A percentile compares a stretch with the other conserved stretches of the same genome.
Evolutionary conservation across 768 basidiomycete species (phyloP).

Genomic region (Agaricus blazei): DNA sequence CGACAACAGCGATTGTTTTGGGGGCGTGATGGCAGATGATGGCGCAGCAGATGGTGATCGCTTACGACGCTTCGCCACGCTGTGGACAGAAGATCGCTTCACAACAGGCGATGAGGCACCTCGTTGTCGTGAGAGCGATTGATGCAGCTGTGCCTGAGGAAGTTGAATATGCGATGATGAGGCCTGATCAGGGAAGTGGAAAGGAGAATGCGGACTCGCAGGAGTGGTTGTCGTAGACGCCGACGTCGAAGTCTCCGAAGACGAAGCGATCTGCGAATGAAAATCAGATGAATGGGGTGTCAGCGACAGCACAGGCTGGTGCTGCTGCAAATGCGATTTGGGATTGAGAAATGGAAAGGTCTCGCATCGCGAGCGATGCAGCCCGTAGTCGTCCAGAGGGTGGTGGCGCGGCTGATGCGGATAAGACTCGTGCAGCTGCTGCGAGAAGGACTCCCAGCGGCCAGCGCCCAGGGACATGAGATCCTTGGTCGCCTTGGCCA

Average conservation of each 20-base stretch:
- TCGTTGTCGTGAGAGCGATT: neutral
- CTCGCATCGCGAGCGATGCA: conserved; percentile 15
- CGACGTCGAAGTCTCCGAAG: conserved; percentile 4
- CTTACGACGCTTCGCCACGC: neutral
- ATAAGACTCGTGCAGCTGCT: conserved; percentile 16
- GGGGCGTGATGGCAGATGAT: neutral
- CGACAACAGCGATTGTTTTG: conserved; percentile 45
- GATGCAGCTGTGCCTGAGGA: neutral
- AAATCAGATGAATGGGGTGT: neutral
- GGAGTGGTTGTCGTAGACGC: conserved; percentile 9
- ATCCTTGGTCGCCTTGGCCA: conserved; percentile 78
- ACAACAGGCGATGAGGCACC: neutral
- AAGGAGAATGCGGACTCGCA: conserved; percentile 10
- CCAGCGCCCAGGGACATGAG: conserved; percentile 67
- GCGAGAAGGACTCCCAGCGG: conserved; percentile 25
- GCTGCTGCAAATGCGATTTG: conserved; percentile 15
- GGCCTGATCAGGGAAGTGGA: conserved; percentile 3
- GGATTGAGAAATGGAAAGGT: conserved; percentile 21
- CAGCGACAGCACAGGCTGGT: conserved; percentile 9
- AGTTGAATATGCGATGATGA: neutral
- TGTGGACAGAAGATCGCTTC: neutral
- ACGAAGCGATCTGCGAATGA: conserved; percentile 2
- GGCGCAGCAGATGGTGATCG: conserved; percentile 7
- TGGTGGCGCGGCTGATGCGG: conserved; percentile 17
- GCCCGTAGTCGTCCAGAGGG: conserved; percentile 12